Base-by-base conservation (phyloP, 805 yeast species). In the Cyberlindnera americana region DNA sequence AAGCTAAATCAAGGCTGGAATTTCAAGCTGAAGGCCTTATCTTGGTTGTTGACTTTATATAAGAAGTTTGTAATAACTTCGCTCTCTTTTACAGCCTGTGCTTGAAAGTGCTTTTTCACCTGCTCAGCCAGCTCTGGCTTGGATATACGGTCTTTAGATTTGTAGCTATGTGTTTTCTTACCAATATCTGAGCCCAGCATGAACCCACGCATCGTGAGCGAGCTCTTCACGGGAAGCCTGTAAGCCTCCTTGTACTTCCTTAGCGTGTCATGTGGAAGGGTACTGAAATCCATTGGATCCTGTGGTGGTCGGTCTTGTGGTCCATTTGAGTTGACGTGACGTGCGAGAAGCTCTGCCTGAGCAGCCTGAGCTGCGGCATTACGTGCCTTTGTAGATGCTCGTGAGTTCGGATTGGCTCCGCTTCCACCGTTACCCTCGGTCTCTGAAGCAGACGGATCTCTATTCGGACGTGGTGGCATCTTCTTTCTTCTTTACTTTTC, bases 31-130 rank as follows among this genome's bases (percentile, higher is more conserved):
- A 67, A 69, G 23, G 62, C 70, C 55, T 62, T 65, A 44, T 70
- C 72, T 52, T 85, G 86, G 55, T 87, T 82, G 54, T 78, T 79
- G 38, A 87, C 89, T 53, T 85, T 81, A 65, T 91, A 93, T 40
- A 93, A 69, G 58, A 91, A 93, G 53, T 85, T 89, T 26, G 96
- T 87, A 28, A 91, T 79, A 23, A 84, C 78, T 52, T 91, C 98
- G 42, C 82, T 78, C 56, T 91, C 99, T 51, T 85, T 79, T 4
- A 79, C 78, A 11, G 75, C 71, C 33, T 69, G 70, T 8, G 62
- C 52, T 47, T 71, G 52, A 51, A 90, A 87, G 60, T 91, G 97
- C 40, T 72, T 74, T 61, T 78, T 81, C 19, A 81, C 78, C 19
- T 71, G 72, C 2, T 59, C 60, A 0, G 87, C 83, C 23, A 83